Evolutionary conservation across 1,139 yeast species (phyloP), one percentile per base, ranked within the genome.

Genomic region (Yamadazyma trypodendri): DNA sequence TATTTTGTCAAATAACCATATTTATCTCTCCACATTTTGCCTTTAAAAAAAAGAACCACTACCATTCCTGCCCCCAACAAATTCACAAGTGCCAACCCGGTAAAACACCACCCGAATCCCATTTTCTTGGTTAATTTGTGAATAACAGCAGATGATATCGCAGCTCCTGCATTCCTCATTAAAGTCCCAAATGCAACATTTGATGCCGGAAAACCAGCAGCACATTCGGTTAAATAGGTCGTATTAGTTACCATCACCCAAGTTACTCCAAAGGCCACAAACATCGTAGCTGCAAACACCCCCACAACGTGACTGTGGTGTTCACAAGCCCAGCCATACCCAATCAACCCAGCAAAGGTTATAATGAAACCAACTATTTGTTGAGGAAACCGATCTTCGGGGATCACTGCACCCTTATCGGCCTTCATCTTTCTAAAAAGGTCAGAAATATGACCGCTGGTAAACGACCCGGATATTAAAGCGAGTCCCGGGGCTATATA

Each of bases 51-150:
- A 20, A 57, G 30, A 1, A 65, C 61, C 38, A 61, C 46, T 0
- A 39, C 48, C 22, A 21, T n/a, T 3, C 10, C 10, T n/a, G 66
- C 44, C 3, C 68, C 60, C 20, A 71, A 36, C 10, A 70, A 24
- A 41, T 72, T 66, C 25, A 70, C 54, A 5, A 74, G 43, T 1
- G 75, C 81, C 18, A 77, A 54, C 0, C 81, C 81, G 1, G 81
- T 75, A 45, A 77, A 77, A 42, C 80, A 75, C 81, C 81, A 77
- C 0, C 81, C 82, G 43, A 64, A 63, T 0, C 81, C 81, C 74
- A 77, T 75, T 36, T 49, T 52, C 6, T 53, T 39, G 8, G 69
- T 61, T 10, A 77, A 45, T 14, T 54, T 60, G 5, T 69, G 65
- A 17, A 77, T 63, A 2, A 75, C 57, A 0, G 67, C 76, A 0